A percentile compares a stretch with the other conserved stretches of the same genome.
Evolutionary conservation across 768 basidiomycete species (phyloP).

Genomic region (Leccinellum luteum): DNA sequence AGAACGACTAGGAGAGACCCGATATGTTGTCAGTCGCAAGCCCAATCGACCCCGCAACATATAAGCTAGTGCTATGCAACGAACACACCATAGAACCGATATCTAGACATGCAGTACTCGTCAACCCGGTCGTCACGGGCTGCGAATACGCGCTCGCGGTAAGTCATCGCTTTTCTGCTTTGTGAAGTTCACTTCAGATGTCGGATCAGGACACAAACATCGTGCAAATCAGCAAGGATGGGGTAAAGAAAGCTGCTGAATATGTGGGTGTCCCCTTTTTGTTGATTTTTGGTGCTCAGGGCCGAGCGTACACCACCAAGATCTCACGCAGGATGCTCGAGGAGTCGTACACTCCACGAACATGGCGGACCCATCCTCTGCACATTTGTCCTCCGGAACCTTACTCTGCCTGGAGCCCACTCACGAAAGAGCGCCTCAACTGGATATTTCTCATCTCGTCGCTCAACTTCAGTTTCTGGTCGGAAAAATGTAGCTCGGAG

Average conservation of each 20-base stretch:
- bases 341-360: conserved; percentile 73
- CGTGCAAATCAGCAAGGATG: conserved; percentile 56
- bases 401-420: conserved; percentile 49
- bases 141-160: conserved; percentile 61
- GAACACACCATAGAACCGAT: background rate
- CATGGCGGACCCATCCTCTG: conserved; percentile 68
- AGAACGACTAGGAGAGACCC: background rate
- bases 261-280: conserved; percentile 41
- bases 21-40: conserved; percentile 20
- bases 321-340: conserved; percentile 55
- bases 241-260: conserved; percentile 64
- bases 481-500: conserved; percentile 51
- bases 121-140: conserved; percentile 60
- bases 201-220: conserved; percentile 52
- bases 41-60: background rate
- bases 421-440: conserved; percentile 59
- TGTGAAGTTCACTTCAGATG: background rate
- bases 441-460: conserved; percentile 90
- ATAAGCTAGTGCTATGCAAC: background rate
- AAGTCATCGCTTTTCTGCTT: conserved; percentile 10
- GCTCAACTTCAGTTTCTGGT: conserved; percentile 92
- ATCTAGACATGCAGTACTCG: conserved; percentile 6
- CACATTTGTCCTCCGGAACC: conserved; percentile 73
- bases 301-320: conserved; percentile 34
- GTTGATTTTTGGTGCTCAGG: conserved; percentile 1